Percentiles rank a stretch among this genome's conserved stretches.
phyloP scores from a whole-genome alignment of 345 rosid genomes.

The Kernera saxatilis region DNA sequence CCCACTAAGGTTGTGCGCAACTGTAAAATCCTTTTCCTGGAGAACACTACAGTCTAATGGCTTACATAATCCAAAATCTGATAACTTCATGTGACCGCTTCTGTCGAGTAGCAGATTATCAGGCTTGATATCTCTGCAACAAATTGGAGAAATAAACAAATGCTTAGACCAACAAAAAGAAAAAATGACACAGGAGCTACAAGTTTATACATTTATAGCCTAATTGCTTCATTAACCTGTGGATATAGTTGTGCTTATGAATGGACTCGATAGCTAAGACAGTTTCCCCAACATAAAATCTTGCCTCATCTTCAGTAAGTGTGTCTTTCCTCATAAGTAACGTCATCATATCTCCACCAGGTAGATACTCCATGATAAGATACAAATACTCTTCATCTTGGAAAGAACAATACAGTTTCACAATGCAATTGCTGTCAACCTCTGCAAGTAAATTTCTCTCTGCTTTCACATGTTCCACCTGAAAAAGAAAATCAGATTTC shows the following conservation, averaged over 20 bases:
- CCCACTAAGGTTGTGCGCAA: slow-evolving; percentile 57
- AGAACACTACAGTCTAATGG: slow-evolving; percentile 94
- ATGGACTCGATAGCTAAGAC: slow-evolving; percentile 96
- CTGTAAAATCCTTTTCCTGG: slow-evolving; percentile 85
- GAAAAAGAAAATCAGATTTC: slow-evolving; percentile 21
- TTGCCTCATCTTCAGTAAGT: slow-evolving; percentile 91
- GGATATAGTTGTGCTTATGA: slow-evolving; percentile 94
- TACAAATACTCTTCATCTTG: slow-evolving; percentile 94
- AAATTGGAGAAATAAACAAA: neutral
- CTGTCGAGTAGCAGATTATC: slow-evolving; percentile 93
- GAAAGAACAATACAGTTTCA: slow-evolving; percentile 89
- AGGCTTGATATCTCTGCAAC: slow-evolving; percentile 91
- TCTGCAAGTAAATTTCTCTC: slow-evolving; percentile 98
- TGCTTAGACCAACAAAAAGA: neutral
- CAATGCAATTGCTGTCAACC: slow-evolving; percentile 97
- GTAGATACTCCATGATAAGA: slow-evolving; percentile 96
- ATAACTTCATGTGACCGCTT: slow-evolving; percentile 89
- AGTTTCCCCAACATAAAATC: slow-evolving; percentile 95
- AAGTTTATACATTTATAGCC: neutral
- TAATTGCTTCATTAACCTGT: slow-evolving; percentile 52
- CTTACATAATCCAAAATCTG: slow-evolving; percentile 97
- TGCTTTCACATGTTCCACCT: slow-evolving; percentile 99
- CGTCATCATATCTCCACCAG: slow-evolving; percentile 99
- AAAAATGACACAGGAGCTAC: neutral
- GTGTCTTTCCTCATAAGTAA: slow-evolving; percentile 95